Base-by-base conservation (phyloP, 805 yeast species). In the Torulaspora franciscae region DNA sequence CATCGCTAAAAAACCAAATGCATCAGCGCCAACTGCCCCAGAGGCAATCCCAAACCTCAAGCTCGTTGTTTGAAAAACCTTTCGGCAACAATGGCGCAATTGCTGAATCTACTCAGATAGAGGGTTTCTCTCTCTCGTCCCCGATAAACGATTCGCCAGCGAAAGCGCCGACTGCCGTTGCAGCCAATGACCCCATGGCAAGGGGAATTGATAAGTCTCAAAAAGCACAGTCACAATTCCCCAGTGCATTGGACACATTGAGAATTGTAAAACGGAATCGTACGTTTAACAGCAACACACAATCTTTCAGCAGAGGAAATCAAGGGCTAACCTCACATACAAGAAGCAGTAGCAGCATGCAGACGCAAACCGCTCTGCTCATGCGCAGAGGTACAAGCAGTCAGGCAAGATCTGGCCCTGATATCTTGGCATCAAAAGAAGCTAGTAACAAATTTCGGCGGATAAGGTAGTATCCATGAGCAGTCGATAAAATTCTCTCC, bases 231-330 rank as follows among this genome's bases (percentile, higher is more conserved):
- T 40, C 43, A 13, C 47, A 48, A 24, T 51, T 58, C 17, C 64
- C 65, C 6, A 44, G 45, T 4, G 56, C 62, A 3, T 49, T 59
- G 19, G 58, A 58, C 15, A 56, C 52, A 35, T 40, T 61, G 25
- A 49, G 53, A 38, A 50, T 60, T 4, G 46, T 47, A 4, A 61
- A 51, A 41, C 46, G 64, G 38, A 54, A 55, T 40, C 55, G 47
- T 42, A 59, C 64, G 0, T 47, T 47, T 7, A 50, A 36, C 36
- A 44, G 38, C 26, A 13, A 39, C 8, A 29, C 40, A n/a, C 30
- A 29, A 3, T 36, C 53, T 15, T 35, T 46, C 7, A 45, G 42
- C 23, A 38, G 48, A 25, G 54, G 51, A 10, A 48, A 42, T 14
- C 55, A 55, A 35, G 59, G 59, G 2, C 33, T 58, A 11, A 41